These are phyloP conservation scores for Limonium bicolor DNA, from an alignment of 148 eudicot genomes.

Conservation along the genomic window DNA sequence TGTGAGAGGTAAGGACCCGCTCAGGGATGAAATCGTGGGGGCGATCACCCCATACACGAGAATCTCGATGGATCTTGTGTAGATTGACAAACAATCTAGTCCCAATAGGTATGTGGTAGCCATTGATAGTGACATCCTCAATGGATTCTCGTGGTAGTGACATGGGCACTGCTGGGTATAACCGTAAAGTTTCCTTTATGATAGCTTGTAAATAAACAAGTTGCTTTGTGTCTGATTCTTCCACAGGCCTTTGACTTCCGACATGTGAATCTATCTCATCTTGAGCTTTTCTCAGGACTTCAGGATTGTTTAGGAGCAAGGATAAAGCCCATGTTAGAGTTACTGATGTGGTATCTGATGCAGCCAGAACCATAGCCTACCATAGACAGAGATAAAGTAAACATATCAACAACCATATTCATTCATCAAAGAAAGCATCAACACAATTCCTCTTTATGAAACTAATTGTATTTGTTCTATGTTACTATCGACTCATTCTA, in stretches of 20 bases:
- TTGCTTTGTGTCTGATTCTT: slow-evolving; percentile 10
- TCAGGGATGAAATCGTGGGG: slow-evolving; percentile 5
- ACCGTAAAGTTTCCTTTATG: too few species aligned
- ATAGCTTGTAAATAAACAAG: too few species aligned
- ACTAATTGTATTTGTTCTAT: too few species aligned
- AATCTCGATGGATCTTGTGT: too few species aligned
- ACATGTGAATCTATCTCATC: too few species aligned
- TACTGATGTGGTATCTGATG: too few species aligned
- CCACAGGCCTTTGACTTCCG: slow-evolving; percentile 11
- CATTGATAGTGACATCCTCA: neutral
- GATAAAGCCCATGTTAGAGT: slow-evolving; percentile 22
- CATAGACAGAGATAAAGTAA: too few species aligned
- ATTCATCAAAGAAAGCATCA: too few species aligned
- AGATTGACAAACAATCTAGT: slow-evolving; percentile 1
- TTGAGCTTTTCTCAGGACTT: slow-evolving; percentile 13
- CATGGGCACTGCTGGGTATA: slow-evolving; percentile 13
- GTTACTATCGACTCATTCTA: too few species aligned
- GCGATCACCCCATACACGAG: slow-evolving; percentile 6
- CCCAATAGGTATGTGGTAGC: neutral
- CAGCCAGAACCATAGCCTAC: too few species aligned
- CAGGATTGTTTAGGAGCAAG: slow-evolving; percentile 10
- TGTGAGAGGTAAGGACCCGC: slow-evolving; percentile 6
- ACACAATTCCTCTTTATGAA: too few species aligned
- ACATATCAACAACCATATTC: too few species aligned
- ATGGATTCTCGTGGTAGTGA: neutral